phyloP scores from a whole-genome alignment of 225 moss, liverwort and hornwort species.

The Thuidium tamariscinum region DNA sequence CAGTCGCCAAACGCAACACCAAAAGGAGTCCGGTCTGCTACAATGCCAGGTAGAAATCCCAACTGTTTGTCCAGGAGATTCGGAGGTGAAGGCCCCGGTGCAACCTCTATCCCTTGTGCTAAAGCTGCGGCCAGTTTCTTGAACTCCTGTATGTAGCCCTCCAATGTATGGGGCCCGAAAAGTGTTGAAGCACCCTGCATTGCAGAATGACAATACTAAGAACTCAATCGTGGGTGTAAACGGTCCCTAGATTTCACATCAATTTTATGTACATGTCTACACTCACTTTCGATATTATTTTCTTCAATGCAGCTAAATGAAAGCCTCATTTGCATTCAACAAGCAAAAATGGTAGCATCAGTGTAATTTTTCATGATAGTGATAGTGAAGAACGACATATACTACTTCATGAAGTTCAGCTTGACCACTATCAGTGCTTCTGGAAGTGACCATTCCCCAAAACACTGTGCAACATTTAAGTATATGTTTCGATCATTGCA shows the following conservation, averaged over 20 bases:
- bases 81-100: slow-evolving; percentile 72
- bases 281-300: background rate
- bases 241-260: background rate
- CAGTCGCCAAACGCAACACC: slow-evolving; percentile 68
- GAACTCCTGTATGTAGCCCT: slow-evolving; percentile 88
- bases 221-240: background rate
- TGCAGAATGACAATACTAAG: background rate
- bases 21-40: slow-evolving; percentile 57
- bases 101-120: slow-evolving; percentile 50
- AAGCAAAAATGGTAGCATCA: background rate
- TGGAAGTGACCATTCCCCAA: background rate
- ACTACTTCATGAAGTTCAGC: background rate
- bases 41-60: slow-evolving; percentile 76
- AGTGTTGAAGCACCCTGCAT: slow-evolving; percentile 84
- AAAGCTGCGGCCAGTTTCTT: slow-evolving; percentile 72
- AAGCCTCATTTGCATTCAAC: background rate
- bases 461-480: background rate
- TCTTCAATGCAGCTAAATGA: background rate
- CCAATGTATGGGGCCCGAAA: slow-evolving; percentile 81
- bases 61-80: slow-evolving; percentile 72
- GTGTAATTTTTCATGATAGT: background rate
- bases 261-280: background rate
- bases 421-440: background rate
- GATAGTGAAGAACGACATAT: background rate
- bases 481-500: background rate